These are phyloP conservation scores for Biscogniauxia sp. DNA, from an alignment of 2,329 filamentous ascomycete genomes.

Conservation along the genomic window DNA sequence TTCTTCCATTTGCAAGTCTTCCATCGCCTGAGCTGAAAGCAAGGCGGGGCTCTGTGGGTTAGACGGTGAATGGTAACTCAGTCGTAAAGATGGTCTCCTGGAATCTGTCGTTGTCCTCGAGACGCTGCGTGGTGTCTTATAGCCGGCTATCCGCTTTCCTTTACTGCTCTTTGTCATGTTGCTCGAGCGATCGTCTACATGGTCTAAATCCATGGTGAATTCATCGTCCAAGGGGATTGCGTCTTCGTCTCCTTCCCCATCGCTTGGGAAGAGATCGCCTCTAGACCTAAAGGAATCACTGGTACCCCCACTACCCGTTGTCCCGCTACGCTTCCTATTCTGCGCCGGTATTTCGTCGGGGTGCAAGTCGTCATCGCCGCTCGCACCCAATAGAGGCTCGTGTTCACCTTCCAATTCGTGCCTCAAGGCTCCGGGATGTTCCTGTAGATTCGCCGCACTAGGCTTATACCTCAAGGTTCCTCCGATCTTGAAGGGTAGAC, in stretches of 20 bases:
- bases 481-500: conserved; percentile 81
- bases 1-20: conserved; percentile 54
- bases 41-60: conserved; percentile 37
- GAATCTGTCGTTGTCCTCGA: conserved; percentile 60
- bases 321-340: conserved; percentile 69
- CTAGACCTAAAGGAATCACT: conserved; percentile 83
- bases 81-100: conserved; percentile 26
- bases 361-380: conserved; percentile 14
- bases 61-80: conserved; percentile 23
- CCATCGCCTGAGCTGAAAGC: conserved; percentile 44
- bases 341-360: conserved; percentile 31
- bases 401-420: conserved; percentile 52
- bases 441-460: conserved; percentile 84
- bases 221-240: conserved; percentile 91
- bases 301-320: conserved; percentile 75
- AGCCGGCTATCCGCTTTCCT: conserved; percentile 49
- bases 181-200: conserved; percentile 73
- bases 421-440: conserved; percentile 65
- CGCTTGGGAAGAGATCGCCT: conserved; percentile 87
- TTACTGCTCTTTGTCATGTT: conserved; percentile 61
- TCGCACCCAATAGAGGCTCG: conserved; percentile 62
- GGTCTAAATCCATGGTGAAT: conserved; percentile 78
- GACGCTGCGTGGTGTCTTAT: conserved; percentile 48
- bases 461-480: conserved; percentile 84
- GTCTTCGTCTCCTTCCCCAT: conserved; percentile 82